Evolutionary conservation across 805 yeast genomes (phyloP).

Genomic region (Brettanomyces bruxellensis): DNA sequence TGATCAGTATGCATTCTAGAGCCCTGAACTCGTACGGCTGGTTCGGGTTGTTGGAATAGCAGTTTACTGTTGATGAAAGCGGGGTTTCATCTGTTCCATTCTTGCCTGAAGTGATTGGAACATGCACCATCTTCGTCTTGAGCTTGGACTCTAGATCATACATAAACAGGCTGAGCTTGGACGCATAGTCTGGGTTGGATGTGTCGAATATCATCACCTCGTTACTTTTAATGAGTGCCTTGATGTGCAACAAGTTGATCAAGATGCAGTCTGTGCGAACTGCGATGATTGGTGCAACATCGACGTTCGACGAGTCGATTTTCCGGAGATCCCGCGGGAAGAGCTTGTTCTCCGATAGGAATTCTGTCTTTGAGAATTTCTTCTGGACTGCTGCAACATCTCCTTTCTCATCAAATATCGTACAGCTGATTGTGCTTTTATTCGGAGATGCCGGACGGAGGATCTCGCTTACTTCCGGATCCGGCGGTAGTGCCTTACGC

Average conservation of each 20-base stretch:
- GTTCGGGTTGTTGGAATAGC: conserved; percentile 14
- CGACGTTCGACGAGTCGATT: conserved; percentile 64
- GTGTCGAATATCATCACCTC: conserved; percentile 80
- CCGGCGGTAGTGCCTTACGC: neutral
- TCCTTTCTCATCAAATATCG: conserved; percentile 68
- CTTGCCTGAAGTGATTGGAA: conserved; percentile 10
- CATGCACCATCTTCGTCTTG: conserved; percentile 27
- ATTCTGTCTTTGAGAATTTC: conserved; percentile 63
- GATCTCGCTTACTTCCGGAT: neutral
- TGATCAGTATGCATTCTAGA: conserved; percentile 70
- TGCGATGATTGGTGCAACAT: conserved; percentile 83
- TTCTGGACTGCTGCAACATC: conserved; percentile 60
- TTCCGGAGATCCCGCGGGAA: conserved; percentile 84
- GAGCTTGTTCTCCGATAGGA: conserved; percentile 60
- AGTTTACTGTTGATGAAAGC: neutral
- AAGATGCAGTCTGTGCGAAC: conserved; percentile 71
- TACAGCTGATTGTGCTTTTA: conserved; percentile 35
- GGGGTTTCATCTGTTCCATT: neutral
- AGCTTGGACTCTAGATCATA: conserved; percentile 77
- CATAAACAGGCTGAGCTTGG: conserved; percentile 65
- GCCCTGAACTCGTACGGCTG: conserved; percentile 75
- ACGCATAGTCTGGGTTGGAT: conserved; percentile 50
- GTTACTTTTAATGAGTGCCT: conserved; percentile 79
- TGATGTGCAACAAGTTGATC: conserved; percentile 76
- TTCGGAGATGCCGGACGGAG: neutral